Base-by-base conservation (phyloP, 228 moss, liverwort and hornwort genomes). In the Sphagnum fallax region DNA sequence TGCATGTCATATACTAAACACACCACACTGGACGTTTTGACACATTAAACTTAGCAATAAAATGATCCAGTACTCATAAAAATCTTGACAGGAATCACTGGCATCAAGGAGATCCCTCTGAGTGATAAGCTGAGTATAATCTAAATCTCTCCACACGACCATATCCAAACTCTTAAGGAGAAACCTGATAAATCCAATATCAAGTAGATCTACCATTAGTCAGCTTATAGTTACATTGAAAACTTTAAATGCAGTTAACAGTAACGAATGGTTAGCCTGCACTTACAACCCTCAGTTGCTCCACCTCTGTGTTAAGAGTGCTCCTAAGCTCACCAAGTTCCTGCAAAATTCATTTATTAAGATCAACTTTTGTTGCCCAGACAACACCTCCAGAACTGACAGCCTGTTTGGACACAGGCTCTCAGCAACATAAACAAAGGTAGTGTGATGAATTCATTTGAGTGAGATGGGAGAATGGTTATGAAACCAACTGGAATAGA, bases 271-370 rank as follows among this genome's bases (percentile, higher is more conserved):
- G 1, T 51, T 15, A 32, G 55, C 9, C 55, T 6, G 10, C 32
- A 77, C 91, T 89, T 70, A 91, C 93, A 73, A 75, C 72, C 71
- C 87, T 79, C 0, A 92, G 80, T 77, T 89, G 89, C 81, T 92
- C 91, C 8, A 96, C 96, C 79, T 92, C 91, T 0, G 88, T 70
- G 67, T 91, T 96, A n/a, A 96, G 80, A 32, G 89, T 89, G 63
- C 67, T 88, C 60, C 93, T 82, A 48, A 96, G 82, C 66, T 85
- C 87, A 58, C 89, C 89, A 63, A 92, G 89, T 78, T 92, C 87
- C 89, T 87, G 79, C 72, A 65, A 47, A 64, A 63, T 64, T 55
- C 55, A 32, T 32, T 32, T 32, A 32, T 32, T 32, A 32, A 32
- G 32, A 32, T 32, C 32, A 32, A 32, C 32, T 32, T 32, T 32